phyloP scores from a whole-genome alignment of 768 basidiomycete genomes.

The Collybia sordida region DNA sequence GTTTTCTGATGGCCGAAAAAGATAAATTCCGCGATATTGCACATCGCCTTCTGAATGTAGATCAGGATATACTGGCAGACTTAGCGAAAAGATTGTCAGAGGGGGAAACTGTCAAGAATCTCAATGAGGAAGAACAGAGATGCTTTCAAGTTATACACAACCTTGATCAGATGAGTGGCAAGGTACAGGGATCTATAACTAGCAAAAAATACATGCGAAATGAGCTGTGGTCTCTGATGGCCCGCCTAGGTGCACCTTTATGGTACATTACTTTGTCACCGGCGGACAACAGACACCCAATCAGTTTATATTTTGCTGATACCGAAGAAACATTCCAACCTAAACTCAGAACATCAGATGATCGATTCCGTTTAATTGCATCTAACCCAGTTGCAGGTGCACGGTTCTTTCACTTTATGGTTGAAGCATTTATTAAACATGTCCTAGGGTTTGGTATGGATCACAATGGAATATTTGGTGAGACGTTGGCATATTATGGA shows the following conservation, averaged over 20 bases:
- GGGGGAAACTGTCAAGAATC: neutral
- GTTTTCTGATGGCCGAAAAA: slow-evolving; percentile 17
- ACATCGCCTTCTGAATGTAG: slow-evolving; percentile 8
- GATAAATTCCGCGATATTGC: slow-evolving; percentile 16
- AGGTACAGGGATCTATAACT: slow-evolving; percentile 21
- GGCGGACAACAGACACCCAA: neutral
- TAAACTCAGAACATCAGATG: neutral
- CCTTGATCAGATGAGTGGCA: slow-evolving; percentile 15
- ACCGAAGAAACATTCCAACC: neutral
- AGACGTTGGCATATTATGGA: neutral
- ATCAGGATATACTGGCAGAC: slow-evolving; percentile 9
- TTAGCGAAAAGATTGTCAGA: slow-evolving; percentile 4
- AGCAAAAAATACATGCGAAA: slow-evolving; percentile 20
- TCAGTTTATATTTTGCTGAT: neutral
- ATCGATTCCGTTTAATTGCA: neutral
- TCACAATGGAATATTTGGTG: neutral
- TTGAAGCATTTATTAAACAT: neutral
- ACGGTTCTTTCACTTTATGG: neutral
- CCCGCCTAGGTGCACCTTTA: slow-evolving; percentile 22
- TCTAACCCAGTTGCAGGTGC: neutral
- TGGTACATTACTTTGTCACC: slow-evolving; percentile 35
- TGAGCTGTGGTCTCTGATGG: slow-evolving; percentile 20
- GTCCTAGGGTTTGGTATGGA: neutral
- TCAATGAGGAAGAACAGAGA: neutral
- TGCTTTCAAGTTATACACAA: too few relatives aligned